These are phyloP conservation scores for Solanum verrucosum DNA, from an alignment of 257 asterid species.

Conservation along the genomic window DNA sequence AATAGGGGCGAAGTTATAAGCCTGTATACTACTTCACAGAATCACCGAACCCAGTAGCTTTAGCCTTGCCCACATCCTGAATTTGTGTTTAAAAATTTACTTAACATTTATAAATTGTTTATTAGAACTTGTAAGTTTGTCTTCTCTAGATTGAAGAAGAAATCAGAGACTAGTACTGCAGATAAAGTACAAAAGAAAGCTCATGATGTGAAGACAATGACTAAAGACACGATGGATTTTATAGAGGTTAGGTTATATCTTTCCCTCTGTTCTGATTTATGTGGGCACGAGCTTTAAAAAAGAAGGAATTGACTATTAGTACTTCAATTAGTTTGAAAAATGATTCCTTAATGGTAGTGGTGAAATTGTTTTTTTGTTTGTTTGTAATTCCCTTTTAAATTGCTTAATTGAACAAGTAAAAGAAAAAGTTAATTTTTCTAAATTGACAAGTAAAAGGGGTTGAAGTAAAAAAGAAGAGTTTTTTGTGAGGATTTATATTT, in stretches of 20 bases:
- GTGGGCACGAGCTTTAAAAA: not conserved
- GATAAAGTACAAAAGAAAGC: slow-evolving; percentile 16
- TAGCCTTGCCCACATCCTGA: not conserved
- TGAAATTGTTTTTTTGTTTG: not conserved
- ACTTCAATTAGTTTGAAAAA: not conserved
- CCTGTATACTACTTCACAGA: not conserved
- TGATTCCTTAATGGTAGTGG: not conserved
- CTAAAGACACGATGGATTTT: slow-evolving; percentile 7
- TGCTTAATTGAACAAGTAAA: not conserved
- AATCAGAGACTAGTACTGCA: not conserved
- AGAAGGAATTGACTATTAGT: not conserved
- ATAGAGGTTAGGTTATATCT: slow-evolving; percentile 13
- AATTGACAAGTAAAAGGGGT: not conserved
- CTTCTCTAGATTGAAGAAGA: not conserved
- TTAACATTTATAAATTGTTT: too few species aligned
- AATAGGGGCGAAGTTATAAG: not conserved
- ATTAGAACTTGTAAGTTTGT: not conserved
- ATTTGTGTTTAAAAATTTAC: not conserved
- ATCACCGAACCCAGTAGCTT: not conserved
- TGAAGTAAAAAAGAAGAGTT: not conserved
- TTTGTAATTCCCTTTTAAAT: not conserved
- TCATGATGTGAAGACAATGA: slow-evolving; percentile 1
- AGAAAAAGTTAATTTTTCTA: not conserved
- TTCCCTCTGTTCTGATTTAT: not conserved
- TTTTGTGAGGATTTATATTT: not conserved